phyloP scores from a whole-genome alignment of 441 rosid species.

The Macaranga tanarius region DNA sequence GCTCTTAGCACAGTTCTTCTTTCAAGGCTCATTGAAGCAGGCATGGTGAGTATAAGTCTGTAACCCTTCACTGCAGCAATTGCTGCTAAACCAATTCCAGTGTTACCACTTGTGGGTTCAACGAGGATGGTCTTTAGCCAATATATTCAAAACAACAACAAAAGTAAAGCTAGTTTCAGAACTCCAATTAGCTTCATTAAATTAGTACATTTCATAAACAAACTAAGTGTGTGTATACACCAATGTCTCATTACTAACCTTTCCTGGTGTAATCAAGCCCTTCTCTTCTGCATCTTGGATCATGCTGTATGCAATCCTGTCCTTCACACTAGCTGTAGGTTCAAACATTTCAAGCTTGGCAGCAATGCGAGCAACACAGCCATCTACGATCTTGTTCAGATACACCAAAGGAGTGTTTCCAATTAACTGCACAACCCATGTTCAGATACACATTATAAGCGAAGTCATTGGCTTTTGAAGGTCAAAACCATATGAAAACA shows the following conservation, averaged over 20 bases:
- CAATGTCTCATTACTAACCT: conserved; percentile 38
- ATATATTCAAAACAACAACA: conserved; percentile 1
- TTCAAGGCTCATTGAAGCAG: conserved; percentile 54
- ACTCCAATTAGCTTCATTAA: too few species aligned
- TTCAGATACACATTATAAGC: too few species aligned
- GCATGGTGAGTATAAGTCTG: conserved; percentile 55
- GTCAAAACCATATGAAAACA: neutral
- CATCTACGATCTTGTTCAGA: conserved; percentile 64
- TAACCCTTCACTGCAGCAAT: conserved; percentile 80
- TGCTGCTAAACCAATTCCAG: conserved; percentile 71
- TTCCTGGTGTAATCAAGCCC: conserved; percentile 74
- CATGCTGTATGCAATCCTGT: conserved; percentile 74
- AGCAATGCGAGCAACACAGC: conserved; percentile 65
- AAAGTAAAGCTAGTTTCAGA: neutral
- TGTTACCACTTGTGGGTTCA: conserved; percentile 67
- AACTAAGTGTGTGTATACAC: too few species aligned
- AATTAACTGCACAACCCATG: conserved; percentile 43
- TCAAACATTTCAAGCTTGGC: conserved; percentile 75
- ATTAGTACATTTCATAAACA: too few species aligned
- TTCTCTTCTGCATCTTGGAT: conserved; percentile 79
- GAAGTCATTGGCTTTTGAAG: too few species aligned
- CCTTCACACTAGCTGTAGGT: conserved; percentile 74
- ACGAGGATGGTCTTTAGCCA: conserved; percentile 49
- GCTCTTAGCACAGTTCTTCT: conserved; percentile 61
- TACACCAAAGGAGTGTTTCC: conserved; percentile 79